Percentiles rank a stretch among this genome's conserved stretches.
These are phyloP conservation scores for Trichosanthes cucumerina DNA, from an alignment of 306 rosid genomes.

Conservation along the genomic window DNA sequence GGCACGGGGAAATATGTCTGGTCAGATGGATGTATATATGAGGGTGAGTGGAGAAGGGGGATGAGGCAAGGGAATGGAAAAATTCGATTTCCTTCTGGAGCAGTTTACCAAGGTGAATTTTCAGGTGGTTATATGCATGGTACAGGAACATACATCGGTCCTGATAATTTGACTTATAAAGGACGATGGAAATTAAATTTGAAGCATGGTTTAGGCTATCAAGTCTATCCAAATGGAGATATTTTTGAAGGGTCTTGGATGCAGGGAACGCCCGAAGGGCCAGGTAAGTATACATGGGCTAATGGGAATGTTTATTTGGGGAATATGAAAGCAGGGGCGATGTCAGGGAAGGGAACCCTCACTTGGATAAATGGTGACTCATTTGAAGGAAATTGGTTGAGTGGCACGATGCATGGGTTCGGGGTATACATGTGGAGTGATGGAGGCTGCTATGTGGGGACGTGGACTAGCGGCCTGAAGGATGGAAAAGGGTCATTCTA, in stretches of 20 bases:
- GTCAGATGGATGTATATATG: slow-evolving; percentile 82
- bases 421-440: slow-evolving; percentile 92
- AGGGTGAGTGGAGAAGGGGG: slow-evolving; percentile 98
- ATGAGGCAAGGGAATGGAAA: slow-evolving; percentile 82
- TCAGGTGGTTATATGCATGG: slow-evolving; percentile 91
- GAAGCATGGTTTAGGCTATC: slow-evolving; percentile 89
- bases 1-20: slow-evolving; percentile 77
- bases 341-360: slow-evolving; percentile 97
- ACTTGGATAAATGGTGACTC: slow-evolving; percentile 86
- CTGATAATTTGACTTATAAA: slow-evolving; percentile 51
- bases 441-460: slow-evolving; percentile 93
- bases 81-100: slow-evolving; percentile 60
- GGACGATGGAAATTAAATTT: slow-evolving; percentile 92
- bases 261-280: slow-evolving; percentile 90
- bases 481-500: slow-evolving; percentile 96
- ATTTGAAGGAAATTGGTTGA: slow-evolving; percentile 92
- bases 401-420: slow-evolving; percentile 91
- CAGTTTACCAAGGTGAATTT: slow-evolving; percentile 73
- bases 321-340: slow-evolving; percentile 86
- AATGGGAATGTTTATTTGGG: slow-evolving; percentile 87
- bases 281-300: slow-evolving; percentile 88
- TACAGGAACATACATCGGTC: slow-evolving; percentile 55
- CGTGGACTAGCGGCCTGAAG: slow-evolving; percentile 88
- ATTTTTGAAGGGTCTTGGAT: slow-evolving; percentile 94
- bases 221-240: slow-evolving; percentile 84